Evolutionary conservation across 768 basidiomycete species (phyloP).

Genomic region (Termitomyces heimii): DNA sequence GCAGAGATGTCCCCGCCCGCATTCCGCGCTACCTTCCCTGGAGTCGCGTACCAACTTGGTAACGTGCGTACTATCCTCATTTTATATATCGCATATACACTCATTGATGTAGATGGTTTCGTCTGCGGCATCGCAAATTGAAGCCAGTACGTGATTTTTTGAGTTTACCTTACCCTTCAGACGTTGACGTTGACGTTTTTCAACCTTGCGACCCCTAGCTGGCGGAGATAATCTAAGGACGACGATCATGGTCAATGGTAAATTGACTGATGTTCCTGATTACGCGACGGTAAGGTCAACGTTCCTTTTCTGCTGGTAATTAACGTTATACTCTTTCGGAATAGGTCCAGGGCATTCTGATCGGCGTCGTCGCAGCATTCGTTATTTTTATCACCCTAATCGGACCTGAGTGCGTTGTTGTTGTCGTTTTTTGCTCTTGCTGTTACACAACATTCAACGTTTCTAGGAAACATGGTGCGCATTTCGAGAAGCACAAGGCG

Average conservation of each 20-base stretch:
- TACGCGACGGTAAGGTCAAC: slow-evolving; percentile 45
- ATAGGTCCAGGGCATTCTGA: slow-evolving; percentile 79
- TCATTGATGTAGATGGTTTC: slow-evolving; percentile 49
- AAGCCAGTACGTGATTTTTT: slow-evolving; percentile 46
- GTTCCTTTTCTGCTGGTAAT: background rate
- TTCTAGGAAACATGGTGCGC: slow-evolving; percentile 60
- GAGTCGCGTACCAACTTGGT: slow-evolving; percentile 80
- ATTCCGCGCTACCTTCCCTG: slow-evolving; percentile 85
- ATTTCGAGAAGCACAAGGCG: slow-evolving; percentile 79
- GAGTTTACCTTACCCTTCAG: no score
- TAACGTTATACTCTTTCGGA: slow-evolving; percentile 3
- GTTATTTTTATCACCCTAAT: slow-evolving; percentile 71
- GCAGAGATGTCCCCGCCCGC: slow-evolving; percentile 84
- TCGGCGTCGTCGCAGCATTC: slow-evolving; percentile 76
- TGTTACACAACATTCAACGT: background rate
- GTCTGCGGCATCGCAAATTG: slow-evolving; percentile 73
- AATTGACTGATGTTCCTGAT: slow-evolving; percentile 41
- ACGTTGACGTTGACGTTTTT: background rate
- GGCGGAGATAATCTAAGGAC: slow-evolving; percentile 57
- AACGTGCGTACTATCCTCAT: slow-evolving; percentile 38
- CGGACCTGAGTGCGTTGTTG: slow-evolving; percentile 60
- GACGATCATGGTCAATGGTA: slow-evolving; percentile 40
- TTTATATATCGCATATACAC: slow-evolving; percentile 1
- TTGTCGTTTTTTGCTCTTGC: background rate
- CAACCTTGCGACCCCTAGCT: slow-evolving; percentile 26